Conservation (phyloP, 495 filamentous ascomycete species). For the Aspergillus ellipticus region DNA sequence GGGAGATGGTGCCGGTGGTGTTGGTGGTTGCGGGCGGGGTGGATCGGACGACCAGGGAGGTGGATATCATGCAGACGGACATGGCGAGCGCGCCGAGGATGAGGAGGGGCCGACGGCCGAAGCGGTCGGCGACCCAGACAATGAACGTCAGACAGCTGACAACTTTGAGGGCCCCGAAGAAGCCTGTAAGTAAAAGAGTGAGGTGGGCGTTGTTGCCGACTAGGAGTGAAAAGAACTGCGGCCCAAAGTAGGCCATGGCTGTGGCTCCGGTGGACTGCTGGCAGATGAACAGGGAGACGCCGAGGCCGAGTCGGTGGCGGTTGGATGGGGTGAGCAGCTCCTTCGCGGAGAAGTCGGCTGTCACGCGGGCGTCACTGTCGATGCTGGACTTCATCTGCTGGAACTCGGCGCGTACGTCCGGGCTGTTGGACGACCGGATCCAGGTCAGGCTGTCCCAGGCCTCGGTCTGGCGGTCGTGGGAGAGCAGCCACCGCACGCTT, state of each 20-base stretch:
- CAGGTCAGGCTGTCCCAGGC: conserved; percentile 47
- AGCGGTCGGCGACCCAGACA: conserved; percentile 52
- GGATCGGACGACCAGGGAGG: conserved; percentile 52
- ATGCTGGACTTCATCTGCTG: conserved; percentile 41
- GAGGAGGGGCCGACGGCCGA: conserved; percentile 52
- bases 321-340: conserved; percentile 45
- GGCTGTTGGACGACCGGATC: conserved; percentile 42
- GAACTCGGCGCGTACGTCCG: conserved; percentile 41
- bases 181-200: conserved; percentile 43
- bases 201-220: conserved; percentile 34
- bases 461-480: conserved; percentile 34
- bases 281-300: conserved; percentile 39
- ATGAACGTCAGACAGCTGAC: conserved; percentile 46
- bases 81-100: conserved; percentile 47
- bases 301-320: conserved; percentile 37
- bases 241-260: conserved; percentile 50
- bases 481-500: conserved; percentile 50
- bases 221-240: conserved; percentile 53
- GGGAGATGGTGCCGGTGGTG: conserved; percentile 19
- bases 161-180: conserved; percentile 52
- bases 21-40: not conserved
- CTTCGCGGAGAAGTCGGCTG: conserved; percentile 36
- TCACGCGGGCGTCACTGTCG: conserved; percentile 39
- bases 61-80: conserved; percentile 52
- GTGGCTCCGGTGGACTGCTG: conserved; percentile 54